Percentiles rank a stretch among this genome's conserved stretches.
phyloP scores from a whole-genome alignment of 2,329 filamentous ascomycete species.

The Gremmenia infestans region DNA sequence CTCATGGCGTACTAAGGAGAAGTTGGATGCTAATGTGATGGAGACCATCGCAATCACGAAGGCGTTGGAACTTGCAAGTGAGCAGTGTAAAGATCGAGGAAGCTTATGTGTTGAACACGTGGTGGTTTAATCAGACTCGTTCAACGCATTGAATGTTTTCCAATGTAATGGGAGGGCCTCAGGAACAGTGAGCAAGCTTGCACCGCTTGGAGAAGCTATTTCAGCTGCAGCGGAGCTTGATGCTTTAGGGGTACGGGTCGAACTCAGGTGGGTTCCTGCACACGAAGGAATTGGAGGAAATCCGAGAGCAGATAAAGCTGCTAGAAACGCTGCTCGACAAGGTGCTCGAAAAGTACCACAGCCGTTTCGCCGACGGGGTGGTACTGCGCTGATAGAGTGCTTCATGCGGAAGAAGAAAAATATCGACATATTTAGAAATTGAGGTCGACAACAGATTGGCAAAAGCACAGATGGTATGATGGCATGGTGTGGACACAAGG shows the following conservation, averaged over 20 bases:
- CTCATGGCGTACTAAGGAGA: neutral
- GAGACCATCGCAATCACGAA: neutral
- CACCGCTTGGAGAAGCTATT: neutral
- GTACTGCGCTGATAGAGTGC: neutral
- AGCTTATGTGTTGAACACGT: neutral
- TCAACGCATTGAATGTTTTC: neutral
- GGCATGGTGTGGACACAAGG: neutral
- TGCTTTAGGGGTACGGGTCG: neutral
- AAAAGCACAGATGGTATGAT: neutral
- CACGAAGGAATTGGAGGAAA: neutral
- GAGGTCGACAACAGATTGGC: neutral
- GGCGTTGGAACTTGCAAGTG: neutral
- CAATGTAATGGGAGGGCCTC: neutral
- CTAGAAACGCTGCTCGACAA: neutral
- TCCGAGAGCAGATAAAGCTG: neutral
- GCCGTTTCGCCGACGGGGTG: neutral
- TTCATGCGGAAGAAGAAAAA: neutral
- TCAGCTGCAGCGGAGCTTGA: neutral
- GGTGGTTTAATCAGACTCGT: neutral
- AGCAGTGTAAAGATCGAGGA: neutral
- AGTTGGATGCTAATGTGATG: neutral
- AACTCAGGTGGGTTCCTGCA: neutral
- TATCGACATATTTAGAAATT: neutral
- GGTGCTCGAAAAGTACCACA: neutral
- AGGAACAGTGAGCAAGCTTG: neutral